Conservation (phyloP, 495 filamentous ascomycete species). For the Penicillium arizonense region DNA sequence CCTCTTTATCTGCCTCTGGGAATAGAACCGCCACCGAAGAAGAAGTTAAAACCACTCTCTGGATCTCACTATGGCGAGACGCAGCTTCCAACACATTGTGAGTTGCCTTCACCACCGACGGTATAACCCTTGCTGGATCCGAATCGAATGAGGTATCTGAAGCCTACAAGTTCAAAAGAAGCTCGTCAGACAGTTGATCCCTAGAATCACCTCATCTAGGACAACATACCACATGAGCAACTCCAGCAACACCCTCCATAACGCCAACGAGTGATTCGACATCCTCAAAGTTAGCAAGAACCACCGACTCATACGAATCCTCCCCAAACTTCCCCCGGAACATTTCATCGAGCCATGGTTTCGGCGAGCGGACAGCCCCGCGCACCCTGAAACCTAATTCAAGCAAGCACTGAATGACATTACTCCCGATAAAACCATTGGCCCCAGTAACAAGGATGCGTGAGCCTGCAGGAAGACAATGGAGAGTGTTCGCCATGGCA, state of each 20-base stretch:
- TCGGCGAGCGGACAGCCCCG: conserved; percentile 39
- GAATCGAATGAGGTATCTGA: conserved; percentile 22
- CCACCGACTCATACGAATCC: conserved; percentile 36
- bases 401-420: conserved; percentile 43
- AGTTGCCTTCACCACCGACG: conserved; percentile 8
- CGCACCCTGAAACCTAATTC: conserved; percentile 43
- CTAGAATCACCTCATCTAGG: too few species aligned
- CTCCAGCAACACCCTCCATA: conserved; percentile 36
- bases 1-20: conserved; percentile 2
- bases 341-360: conserved; percentile 43
- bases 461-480: conserved; percentile 7
- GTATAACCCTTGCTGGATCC: conserved; percentile 44
- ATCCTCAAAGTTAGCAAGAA: conserved; percentile 37
- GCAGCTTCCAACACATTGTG: conserved; percentile 6
- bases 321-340: conserved; percentile 39
- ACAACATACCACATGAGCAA: conserved; percentile 33
- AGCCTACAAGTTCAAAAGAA: conserved; percentile 2
- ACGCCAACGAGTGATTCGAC: conserved; percentile 38
- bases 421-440: conserved; percentile 47
- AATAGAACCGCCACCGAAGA: background rate
- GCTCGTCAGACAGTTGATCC: background rate
- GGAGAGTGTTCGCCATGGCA: background rate
- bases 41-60: background rate
- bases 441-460: conserved; percentile 46
- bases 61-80: background rate